These are phyloP conservation scores for Cutaneotrichosporon sp. DNA, from an alignment of 1,284 basidiomycete genomes.

Conservation along the genomic window DNA sequence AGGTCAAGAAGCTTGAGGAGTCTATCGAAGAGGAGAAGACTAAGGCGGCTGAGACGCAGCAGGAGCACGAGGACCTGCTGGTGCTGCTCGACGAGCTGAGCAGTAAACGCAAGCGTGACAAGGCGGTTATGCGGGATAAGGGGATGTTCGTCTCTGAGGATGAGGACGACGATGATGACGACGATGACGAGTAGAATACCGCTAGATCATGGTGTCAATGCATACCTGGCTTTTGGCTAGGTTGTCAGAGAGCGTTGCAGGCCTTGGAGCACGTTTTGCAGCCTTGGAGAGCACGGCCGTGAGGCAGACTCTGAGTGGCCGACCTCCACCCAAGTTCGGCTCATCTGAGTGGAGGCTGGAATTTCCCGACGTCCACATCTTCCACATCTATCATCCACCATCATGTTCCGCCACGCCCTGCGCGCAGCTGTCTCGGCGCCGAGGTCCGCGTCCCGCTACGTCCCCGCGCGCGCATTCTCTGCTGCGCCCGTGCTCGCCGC, in stretches of 20 bases:
- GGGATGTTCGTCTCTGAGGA: slow-evolving; percentile 87
- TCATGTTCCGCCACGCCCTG: slow-evolving; percentile 1
- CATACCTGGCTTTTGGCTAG: no score
- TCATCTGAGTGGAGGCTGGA: slow-evolving; percentile 1
- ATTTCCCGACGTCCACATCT: background rate
- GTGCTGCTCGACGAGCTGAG: slow-evolving; percentile 90
- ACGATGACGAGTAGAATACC: slow-evolving; percentile 39
- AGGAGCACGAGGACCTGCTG: slow-evolving; percentile 90
- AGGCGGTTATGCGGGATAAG: slow-evolving; percentile 63
- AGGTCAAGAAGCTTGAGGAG: slow-evolving; percentile 18
- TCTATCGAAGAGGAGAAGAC: slow-evolving; percentile 58
- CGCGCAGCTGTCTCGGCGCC: background rate
- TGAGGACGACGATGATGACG: slow-evolving; percentile 73
- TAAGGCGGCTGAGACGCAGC: slow-evolving; percentile 72
- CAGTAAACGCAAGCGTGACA: slow-evolving; percentile 76
- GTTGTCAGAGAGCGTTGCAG: no score
- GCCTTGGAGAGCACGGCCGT: no score
- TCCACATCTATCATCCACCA: background rate
- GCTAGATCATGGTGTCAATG: no score
- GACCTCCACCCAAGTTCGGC: no score
- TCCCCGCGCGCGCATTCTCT: background rate
- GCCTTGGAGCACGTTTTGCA: no score
- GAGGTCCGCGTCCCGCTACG: background rate
- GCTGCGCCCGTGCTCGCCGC: background rate
- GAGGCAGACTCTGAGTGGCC: no score